Conservation (phyloP, 2,329 filamentous ascomycete genomes). For the Daldinia eschscholtzii region DNA sequence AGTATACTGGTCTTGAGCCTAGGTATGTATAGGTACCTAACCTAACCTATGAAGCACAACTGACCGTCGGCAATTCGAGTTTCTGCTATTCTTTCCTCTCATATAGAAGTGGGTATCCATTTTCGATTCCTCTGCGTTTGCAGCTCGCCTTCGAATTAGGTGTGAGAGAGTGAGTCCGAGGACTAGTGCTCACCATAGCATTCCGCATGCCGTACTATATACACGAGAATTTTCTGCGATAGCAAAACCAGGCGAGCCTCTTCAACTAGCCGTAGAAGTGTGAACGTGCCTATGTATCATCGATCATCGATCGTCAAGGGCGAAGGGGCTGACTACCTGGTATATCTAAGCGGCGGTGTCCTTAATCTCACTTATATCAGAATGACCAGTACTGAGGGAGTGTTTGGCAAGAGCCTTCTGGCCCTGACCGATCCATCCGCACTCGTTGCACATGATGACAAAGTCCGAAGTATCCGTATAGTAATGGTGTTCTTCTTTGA, state of each 20-base stretch:
- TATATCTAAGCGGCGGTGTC: slow-evolving; percentile 30
- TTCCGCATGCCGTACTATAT: background rate
- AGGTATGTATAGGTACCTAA: background rate
- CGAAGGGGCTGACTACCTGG: background rate
- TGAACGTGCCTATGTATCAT: background rate
- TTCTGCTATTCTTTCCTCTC: background rate
- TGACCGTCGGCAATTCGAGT: background rate
- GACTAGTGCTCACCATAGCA: background rate
- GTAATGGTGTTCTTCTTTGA: slow-evolving; percentile 79
- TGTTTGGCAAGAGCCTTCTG: slow-evolving; percentile 73
- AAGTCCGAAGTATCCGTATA: slow-evolving; percentile 90
- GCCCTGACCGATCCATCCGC: slow-evolving; percentile 76
- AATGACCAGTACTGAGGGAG: slow-evolving; percentile 71
- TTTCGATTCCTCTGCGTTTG: background rate
- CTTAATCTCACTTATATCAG: slow-evolving; percentile 66
- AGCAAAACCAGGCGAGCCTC: background rate
- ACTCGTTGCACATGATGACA: slow-evolving; percentile 80
- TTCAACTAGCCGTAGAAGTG: background rate
- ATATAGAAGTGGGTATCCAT: slow-evolving; percentile 3
- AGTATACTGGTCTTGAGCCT: background rate
- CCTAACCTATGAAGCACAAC: background rate
- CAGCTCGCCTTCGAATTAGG: background rate
- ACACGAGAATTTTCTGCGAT: background rate
- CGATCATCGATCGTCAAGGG: background rate
- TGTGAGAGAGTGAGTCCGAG: no score